Conservation (phyloP, 2,329 filamentous ascomycete genomes). For the Periconia digitata region DNA sequence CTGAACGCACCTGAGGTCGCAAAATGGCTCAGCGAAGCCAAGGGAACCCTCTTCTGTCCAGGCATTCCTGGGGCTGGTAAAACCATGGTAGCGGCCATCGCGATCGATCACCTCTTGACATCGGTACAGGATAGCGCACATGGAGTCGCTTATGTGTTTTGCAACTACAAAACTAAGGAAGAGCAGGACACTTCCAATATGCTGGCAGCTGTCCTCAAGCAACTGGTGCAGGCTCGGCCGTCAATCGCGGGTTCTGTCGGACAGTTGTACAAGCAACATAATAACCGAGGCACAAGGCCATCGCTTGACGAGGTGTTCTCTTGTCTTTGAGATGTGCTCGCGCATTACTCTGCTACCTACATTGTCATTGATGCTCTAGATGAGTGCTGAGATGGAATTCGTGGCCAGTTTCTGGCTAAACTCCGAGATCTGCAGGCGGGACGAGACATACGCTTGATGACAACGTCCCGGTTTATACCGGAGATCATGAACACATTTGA, state of each 20-base stretch:
- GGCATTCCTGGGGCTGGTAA: constrained; percentile 54
- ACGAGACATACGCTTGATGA: neutral
- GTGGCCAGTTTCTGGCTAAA: neutral
- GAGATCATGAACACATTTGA: constrained; percentile 11
- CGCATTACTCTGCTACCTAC: neutral
- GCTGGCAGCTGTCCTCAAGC: constrained; percentile 1
- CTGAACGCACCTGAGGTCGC: constrained; percentile 34
- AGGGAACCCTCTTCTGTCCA: constrained; percentile 46
- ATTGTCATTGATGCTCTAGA: constrained; percentile 6
- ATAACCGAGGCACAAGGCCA: constrained; percentile 5
- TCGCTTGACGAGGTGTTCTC: neutral
- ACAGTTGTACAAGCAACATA: constrained; percentile 14
- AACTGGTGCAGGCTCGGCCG: constrained; percentile 2
- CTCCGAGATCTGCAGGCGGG: neutral
- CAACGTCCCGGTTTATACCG: constrained; percentile 13
- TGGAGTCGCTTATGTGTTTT: constrained; percentile 50
- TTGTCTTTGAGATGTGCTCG: neutral
- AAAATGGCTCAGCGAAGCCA: constrained; percentile 1
- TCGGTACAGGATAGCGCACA: constrained; percentile 21
- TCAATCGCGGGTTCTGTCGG: neutral
- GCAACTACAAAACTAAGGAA: constrained; percentile 42
- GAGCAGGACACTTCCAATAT: constrained; percentile 31
- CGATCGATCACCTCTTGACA: constrained; percentile 43
- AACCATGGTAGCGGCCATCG: constrained; percentile 47
- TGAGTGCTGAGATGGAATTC: constrained; percentile 1